A percentile compares a stretch with the other conserved stretches of the same genome.
phyloP scores from a whole-genome alignment of 306 rosid species.

The Acacia melanoxylon region DNA sequence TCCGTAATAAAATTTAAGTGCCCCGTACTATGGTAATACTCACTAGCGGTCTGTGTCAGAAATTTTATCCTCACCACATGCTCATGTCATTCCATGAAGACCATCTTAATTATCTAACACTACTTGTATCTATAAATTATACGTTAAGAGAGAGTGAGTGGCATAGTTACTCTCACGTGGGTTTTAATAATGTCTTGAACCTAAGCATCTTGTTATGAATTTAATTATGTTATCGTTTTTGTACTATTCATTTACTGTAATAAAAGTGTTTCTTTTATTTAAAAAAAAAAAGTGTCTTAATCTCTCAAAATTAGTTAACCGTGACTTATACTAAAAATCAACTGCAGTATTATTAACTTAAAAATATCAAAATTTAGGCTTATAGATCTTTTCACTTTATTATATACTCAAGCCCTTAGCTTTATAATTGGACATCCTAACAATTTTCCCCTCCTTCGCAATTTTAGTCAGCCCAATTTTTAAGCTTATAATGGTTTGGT shows the following conservation, averaged over 20 bases:
- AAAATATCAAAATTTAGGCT: too few relatives aligned
- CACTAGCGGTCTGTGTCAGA: background rate
- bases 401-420: too few relatives aligned
- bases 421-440: too few relatives aligned
- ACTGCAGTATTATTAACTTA: too few relatives aligned
- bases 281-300: too few relatives aligned
- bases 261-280: background rate
- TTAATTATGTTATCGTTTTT: background rate
- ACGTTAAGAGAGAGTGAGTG: background rate
- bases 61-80: background rate
- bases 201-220: background rate
- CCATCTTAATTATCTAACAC: background rate
- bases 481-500: too few relatives aligned
- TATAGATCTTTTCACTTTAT: too few relatives aligned
- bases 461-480: too few relatives aligned
- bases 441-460: too few relatives aligned
- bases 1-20: too few relatives aligned
- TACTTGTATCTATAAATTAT: background rate
- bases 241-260: background rate
- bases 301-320: too few relatives aligned
- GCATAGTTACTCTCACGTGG: background rate
- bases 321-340: too few relatives aligned
- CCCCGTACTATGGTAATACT: fast-evolving
- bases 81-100: background rate
- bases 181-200: background rate